Conservation (phyloP, 1,284 basidiomycete genomes). For the Puccinia sorghi region DNA sequence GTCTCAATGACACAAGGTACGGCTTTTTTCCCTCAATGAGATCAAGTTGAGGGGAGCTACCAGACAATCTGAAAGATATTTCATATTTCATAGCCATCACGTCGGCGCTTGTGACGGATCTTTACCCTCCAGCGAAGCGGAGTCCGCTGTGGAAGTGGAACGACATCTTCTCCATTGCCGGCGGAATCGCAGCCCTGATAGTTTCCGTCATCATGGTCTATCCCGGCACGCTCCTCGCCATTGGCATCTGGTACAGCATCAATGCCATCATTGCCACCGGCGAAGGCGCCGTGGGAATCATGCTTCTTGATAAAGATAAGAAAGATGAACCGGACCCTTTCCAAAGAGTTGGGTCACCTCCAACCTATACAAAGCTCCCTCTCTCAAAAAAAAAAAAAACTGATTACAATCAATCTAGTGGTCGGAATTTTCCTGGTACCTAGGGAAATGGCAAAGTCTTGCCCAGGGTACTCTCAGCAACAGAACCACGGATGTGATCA, state of each 20-base stretch:
- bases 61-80: no score
- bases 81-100: constrained; percentile 28
- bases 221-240: constrained; percentile 29
- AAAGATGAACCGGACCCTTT: constrained; percentile 37
- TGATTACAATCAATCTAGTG: constrained; percentile 38
- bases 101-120: constrained; percentile 27
- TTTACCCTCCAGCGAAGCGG: constrained; percentile 39
- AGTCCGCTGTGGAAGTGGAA: constrained; percentile 41
- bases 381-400: no score
- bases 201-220: constrained; percentile 35
- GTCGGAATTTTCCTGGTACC: constrained; percentile 42
- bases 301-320: constrained; percentile 17
- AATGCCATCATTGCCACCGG: constrained; percentile 26
- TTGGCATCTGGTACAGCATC: constrained; percentile 35
- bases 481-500: constrained; percentile 14
- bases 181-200: constrained; percentile 28
- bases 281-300: constrained; percentile 36
- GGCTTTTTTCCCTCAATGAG: no score
- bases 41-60: no score
- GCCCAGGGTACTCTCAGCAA: constrained; percentile 33
- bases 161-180: constrained; percentile 36
- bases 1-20: constrained; percentile 41
- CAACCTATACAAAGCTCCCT: no score
- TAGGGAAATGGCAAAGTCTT: constrained; percentile 39
- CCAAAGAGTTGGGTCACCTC: constrained; percentile 13